Conservation (phyloP, 1,284 basidiomycete species). For the Caloboletus inedulis region DNA sequence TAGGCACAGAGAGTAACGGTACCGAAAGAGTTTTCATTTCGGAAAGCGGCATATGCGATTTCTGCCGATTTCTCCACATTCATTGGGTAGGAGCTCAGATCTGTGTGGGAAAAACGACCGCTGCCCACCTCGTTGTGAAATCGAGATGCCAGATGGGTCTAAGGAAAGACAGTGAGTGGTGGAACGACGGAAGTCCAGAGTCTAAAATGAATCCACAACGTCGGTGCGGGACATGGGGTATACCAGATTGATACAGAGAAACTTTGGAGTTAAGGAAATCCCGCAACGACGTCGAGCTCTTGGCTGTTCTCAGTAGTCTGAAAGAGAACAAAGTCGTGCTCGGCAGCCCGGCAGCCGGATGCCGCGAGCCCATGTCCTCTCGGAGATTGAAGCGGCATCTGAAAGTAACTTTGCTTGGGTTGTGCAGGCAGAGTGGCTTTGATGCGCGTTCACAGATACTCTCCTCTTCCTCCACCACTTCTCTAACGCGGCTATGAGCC, state of each 20-base stretch:
- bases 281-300: background rate
- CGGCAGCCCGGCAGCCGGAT: constrained; percentile 21
- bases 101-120: background rate
- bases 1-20: background rate
- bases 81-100: constrained; percentile 7
- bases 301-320: background rate
- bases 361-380: constrained; percentile 12
- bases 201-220: constrained; percentile 2
- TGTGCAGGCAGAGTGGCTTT: constrained; percentile 36
- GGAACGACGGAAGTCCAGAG: background rate
- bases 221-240: background rate
- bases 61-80: background rate
- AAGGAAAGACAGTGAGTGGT: background rate
- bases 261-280: background rate
- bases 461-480: constrained; percentile 19
- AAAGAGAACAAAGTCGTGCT: constrained; percentile 1
- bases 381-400: constrained; percentile 28
- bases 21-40: constrained; percentile 21
- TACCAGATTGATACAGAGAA: background rate
- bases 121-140: background rate
- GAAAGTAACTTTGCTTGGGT: constrained; percentile 30
- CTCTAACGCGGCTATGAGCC: constrained; percentile 46
- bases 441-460: constrained; percentile 31
- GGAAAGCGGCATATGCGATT: constrained; percentile 4
- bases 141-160: constrained; percentile 1